Percentiles rank a stretch among this genome's conserved stretches.
Evolutionary conservation across 805 yeast species (phyloP).

Genomic region (Clavispora santaluciae): DNA sequence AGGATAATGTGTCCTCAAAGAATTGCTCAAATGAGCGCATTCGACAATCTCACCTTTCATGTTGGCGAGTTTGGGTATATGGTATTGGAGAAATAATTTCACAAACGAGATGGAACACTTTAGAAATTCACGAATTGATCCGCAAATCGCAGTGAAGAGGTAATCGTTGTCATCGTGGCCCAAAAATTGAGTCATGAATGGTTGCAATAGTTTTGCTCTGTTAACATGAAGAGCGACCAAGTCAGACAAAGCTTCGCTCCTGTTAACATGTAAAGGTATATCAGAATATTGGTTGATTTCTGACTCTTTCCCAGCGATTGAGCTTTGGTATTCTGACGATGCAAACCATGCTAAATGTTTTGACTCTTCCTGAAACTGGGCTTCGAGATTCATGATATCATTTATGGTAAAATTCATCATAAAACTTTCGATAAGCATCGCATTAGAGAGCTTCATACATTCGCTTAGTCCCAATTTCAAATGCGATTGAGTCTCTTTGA

Average conservation of each 20-base stretch:
- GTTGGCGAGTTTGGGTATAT: conserved; percentile 8
- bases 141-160: conserved; percentile 34
- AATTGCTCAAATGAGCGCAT: conserved; percentile 19
- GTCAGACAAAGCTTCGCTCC: conserved; percentile 38
- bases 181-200: conserved; percentile 37
- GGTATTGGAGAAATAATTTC: conserved; percentile 8
- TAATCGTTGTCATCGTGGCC: conserved; percentile 20
- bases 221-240: conserved; percentile 45
- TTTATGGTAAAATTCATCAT: conserved; percentile 40
- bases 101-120: conserved; percentile 14
- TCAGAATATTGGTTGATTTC: conserved; percentile 14
- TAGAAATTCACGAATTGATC: conserved; percentile 29
- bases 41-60: conserved; percentile 5
- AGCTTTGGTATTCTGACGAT: conserved; percentile 11
- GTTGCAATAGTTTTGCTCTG: conserved; percentile 48
- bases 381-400: conserved; percentile 38
- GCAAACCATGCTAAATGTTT: conserved; percentile 27
- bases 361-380: conserved; percentile 39
- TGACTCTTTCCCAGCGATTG: conserved; percentile 15
- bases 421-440: conserved; percentile 48
- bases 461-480: conserved; percentile 47
- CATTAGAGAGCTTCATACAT: conserved; percentile 43
- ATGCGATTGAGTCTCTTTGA: conserved; percentile 24
- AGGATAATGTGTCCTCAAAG: conserved; percentile 39
- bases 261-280: conserved; percentile 21